Evolutionary conservation across 1,284 basidiomycete genomes (phyloP).

Genomic region (Neolentinus lepideus): DNA sequence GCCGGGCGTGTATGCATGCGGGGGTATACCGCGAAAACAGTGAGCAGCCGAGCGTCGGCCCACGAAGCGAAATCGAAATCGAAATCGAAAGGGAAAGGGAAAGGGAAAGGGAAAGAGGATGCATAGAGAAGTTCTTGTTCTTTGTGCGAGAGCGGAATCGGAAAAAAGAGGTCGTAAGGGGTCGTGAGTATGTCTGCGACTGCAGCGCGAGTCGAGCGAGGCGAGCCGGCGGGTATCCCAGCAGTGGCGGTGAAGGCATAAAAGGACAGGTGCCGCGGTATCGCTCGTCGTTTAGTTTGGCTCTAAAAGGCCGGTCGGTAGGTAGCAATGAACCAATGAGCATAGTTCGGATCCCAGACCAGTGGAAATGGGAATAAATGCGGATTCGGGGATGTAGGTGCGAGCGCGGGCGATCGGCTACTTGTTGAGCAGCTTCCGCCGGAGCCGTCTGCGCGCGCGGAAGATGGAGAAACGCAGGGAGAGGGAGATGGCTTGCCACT

Average conservation of each 20-base stretch:
- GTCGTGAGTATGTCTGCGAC: background rate
- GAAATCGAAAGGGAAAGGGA: background rate
- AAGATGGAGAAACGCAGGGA: slow-evolving; percentile 50
- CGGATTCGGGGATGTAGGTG: background rate
- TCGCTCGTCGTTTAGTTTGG: background rate
- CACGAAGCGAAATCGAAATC: background rate
- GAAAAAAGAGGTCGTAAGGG: background rate
- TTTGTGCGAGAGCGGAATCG: too few relatives aligned
- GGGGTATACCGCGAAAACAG: background rate
- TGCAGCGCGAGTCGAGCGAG: background rate
- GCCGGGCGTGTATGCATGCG: too few relatives aligned
- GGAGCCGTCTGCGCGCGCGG: slow-evolving; percentile 25
- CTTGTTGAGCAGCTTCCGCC: background rate
- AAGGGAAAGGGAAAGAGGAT: too few relatives aligned
- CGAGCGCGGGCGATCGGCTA: background rate
- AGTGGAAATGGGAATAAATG: background rate
- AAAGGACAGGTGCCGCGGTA: background rate
- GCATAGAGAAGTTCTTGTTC: too few relatives aligned
- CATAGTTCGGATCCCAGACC: background rate
- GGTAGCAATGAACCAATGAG: background rate
- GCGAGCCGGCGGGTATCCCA: background rate
- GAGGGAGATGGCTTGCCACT: slow-evolving; percentile 52
- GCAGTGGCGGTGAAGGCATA: too few relatives aligned
- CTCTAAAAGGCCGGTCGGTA: background rate
- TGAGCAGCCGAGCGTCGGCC: background rate